Evolutionary conservation across 768 basidiomycete species (phyloP), one percentile per base, ranked within the genome.

Genomic region (Hypholoma fasciculare): DNA sequence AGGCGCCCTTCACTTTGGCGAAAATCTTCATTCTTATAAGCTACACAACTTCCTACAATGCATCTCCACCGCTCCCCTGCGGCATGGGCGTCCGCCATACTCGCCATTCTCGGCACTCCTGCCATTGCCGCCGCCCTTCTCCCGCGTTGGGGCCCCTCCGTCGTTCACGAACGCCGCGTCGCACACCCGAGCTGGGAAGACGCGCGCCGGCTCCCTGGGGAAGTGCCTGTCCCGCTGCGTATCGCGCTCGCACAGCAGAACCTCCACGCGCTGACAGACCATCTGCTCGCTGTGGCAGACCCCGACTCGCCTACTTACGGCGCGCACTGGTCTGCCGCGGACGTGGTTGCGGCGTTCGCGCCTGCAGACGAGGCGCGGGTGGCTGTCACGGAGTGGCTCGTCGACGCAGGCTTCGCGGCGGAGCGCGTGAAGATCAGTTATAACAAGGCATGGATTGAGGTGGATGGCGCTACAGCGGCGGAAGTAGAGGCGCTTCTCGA

Each of bases 291-390:
- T 17, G 76, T 84, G 26, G 78, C 82, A 3, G 74, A 83, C 54
- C 82, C 82, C 4, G 71, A 74, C 4, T 83, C 82, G 2, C 70
- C 72, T 1, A 71, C 69, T 54, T 85, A 82, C 62, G 82, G 82
- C n/a, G 65, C 77, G 52, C 83, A 84, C 62, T 82, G 79, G 80
- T 68, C 74, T 1, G 69, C 80, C 3, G 74, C 68, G 2, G 61
- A 77, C 49, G 72, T 84, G 40, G 72, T 76, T 3, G 68, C 76
- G 13, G 71, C 72, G n/a, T 85, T 85, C 65, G 70, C 78, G 0
- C 80, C 82, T 6, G 72, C 71, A 9, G 48, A 61, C 12, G 76
- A 81, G 17, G 69, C 77, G 11, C 66, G 80, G 49, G 63, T 72
- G 9, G 63, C 71, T 7, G 79, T 84, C 42, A 67, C 61, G 13